Conservation (phyloP, 1,284 basidiomycete species). For the Naganishia sp. region DNA sequence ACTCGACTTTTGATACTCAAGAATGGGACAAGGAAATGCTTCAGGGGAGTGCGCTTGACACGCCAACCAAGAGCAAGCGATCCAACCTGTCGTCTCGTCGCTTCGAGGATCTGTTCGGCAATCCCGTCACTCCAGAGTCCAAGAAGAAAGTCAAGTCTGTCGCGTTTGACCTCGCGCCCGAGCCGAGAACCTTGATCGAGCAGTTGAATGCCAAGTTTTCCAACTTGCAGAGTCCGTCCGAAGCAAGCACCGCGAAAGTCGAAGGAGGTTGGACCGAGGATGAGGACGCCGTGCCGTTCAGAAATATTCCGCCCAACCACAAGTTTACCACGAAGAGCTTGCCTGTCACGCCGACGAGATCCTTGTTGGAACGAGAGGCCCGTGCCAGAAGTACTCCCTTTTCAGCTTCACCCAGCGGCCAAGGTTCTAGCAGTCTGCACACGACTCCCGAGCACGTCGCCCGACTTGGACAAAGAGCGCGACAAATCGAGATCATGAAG, state of each 20-base stretch:
- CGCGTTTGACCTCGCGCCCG: background rate
- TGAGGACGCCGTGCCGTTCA: constrained; percentile 8
- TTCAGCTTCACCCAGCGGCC: no score
- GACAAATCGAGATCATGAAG: constrained; percentile 26
- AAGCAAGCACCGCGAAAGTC: background rate
- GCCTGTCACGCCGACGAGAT: constrained; percentile 5
- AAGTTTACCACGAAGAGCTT: background rate
- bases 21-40: constrained; percentile 5
- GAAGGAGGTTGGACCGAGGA: background rate
- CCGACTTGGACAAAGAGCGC: constrained; percentile 3
- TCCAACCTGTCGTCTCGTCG: background rate
- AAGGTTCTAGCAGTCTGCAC: constrained; percentile 1
- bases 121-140: constrained; percentile 2
- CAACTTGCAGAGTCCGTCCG: background rate
- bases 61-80: background rate
- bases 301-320: background rate
- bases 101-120: background rate
- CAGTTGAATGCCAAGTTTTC: constrained; percentile 27
- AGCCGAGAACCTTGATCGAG: constrained; percentile 13
- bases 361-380: no score
- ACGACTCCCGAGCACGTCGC: constrained; percentile 21
- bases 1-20: background rate
- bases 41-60: constrained; percentile 5
- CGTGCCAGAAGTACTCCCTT: no score
- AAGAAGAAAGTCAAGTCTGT: constrained; percentile 4